Evolutionary conservation across 2,329 filamentous ascomycete genomes (phyloP), one percentile per base, ranked within the genome.

Genomic region (Pseudogymnoascus sp.): DNA sequence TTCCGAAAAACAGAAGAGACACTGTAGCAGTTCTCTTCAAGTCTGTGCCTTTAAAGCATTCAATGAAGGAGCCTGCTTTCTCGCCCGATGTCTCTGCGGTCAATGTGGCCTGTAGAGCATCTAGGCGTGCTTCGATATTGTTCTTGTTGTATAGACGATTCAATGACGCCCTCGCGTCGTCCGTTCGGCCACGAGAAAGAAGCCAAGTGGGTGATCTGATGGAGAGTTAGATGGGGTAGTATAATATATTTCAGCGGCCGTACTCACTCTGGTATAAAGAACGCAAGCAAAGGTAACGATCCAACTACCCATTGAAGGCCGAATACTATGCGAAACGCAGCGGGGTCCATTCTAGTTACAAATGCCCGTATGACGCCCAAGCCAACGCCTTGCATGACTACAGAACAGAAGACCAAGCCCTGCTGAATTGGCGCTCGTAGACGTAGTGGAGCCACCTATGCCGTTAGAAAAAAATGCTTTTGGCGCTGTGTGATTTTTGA

Each of bases 21-120:
- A 75, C 72, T 50, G 76, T 76, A 13, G 75, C 66, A 0, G 76
- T 77, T 19, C 75, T 71, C 61, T 72, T 72, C 26, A 71, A 66
- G 64, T 77, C 72, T 1, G 66, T 65, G n/a, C 68, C 68, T 53
- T 70, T 62, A 70, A 77, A 76, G 65, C 75, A 77, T 38, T 46
- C 71, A 1, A 66, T 40, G 62, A 73, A 77, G 0, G 69, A 70
- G 21, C 64, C 33, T 21, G 37, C 42, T 46, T 46, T 26, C 17
- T 59, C 56, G 37, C 60, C 60, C 2, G 15, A 15, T 9, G 37
- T 37, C 42, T 46, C 42, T 4, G 21, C 42, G 13, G 21, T 26
- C 19, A 46, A 13, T 46, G 42, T 53, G n/a, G 63, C 9, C 59
- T 63, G 53, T 26, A 68, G 65, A 19, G 63, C 38, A 21, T 67